Evolutionary conservation across 495 filamentous ascomycete species (phyloP).

Genomic region (Pyronema domesticum): DNA sequence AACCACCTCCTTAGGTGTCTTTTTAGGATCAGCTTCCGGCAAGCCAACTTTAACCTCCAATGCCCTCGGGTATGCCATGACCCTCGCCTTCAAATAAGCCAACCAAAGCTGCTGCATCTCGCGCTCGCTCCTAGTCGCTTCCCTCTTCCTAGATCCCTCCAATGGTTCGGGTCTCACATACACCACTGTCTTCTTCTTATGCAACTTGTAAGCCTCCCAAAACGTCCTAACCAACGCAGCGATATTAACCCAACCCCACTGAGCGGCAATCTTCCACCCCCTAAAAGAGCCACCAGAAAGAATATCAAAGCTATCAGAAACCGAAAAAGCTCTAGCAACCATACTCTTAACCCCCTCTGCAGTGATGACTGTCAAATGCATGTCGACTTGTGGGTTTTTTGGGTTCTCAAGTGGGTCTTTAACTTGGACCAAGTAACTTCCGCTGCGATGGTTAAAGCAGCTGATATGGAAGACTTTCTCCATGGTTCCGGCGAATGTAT

Average conservation of each 20-base stretch:
- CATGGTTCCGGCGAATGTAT: constrained; percentile 32
- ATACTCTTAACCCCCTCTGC: constrained; percentile 21
- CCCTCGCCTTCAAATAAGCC: constrained; percentile 14
- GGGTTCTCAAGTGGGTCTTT: constrained; percentile 11
- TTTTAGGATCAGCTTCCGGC: constrained; percentile 7
- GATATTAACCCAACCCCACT: constrained; percentile 23
- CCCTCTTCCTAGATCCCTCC: constrained; percentile 15
- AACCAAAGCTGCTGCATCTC: constrained; percentile 21
- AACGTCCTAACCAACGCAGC: constrained; percentile 22
- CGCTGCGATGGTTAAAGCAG: constrained; percentile 40
- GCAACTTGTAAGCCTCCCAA: constrained; percentile 23
- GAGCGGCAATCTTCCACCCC: constrained; percentile 16
- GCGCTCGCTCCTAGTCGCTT: constrained; percentile 19
- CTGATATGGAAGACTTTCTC: constrained; percentile 62
- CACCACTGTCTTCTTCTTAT: constrained; percentile 19
- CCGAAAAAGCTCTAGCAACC: constrained; percentile 22
- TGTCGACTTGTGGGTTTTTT: constrained; percentile 12
- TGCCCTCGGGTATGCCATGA: constrained; percentile 11
- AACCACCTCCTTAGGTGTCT: not conserved
- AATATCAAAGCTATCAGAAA: constrained; percentile 19
- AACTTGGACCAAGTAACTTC: constrained; percentile 24
- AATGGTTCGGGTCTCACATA: constrained; percentile 22
- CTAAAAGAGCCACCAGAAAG: constrained; percentile 12
- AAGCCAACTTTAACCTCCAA: constrained; percentile 18
- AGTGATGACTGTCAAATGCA: constrained; percentile 22